Conservation (phyloP, 768 basidiomycete species). For the Rubroboletus satanas region DNA sequence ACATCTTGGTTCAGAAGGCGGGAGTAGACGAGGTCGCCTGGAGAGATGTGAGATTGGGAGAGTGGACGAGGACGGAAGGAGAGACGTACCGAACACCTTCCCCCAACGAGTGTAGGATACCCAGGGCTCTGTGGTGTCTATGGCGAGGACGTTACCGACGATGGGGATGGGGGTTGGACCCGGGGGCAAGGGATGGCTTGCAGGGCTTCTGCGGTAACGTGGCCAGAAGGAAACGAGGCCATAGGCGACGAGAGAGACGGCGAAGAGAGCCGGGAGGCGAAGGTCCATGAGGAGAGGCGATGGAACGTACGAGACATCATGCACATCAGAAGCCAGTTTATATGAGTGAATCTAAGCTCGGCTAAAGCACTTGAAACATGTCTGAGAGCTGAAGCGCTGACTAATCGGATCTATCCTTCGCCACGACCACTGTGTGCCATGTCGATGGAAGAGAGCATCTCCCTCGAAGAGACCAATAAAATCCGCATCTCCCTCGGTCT, state of each 20-base stretch:
- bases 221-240: conserved; percentile 8
- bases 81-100: conserved; percentile 24
- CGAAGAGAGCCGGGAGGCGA: conserved; percentile 10
- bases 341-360: neutral
- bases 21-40: conserved; percentile 38
- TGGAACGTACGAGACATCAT: neutral
- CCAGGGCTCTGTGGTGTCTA: conserved; percentile 30
- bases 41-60: neutral
- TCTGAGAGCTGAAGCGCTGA: conserved; percentile 6
- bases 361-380: neutral
- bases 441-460: conserved; percentile 85
- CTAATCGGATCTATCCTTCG: conserved; percentile 2
- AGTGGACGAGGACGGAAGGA: conserved; percentile 9
- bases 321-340: neutral
- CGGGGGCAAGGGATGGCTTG: conserved; percentile 37
- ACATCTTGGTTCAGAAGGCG: conserved; percentile 35
- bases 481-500: conserved; percentile 92
- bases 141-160: conserved; percentile 28
- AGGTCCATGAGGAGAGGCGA: conserved; percentile 8
- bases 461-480: conserved; percentile 93
- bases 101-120: conserved; percentile 32
- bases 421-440: conserved; percentile 27
- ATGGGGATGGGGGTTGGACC: conserved; percentile 47
- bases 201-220: neutral
- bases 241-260: conserved; percentile 1